phyloP scores from a whole-genome alignment of 1,284 basidiomycete genomes.

The Irpex sp. region DNA sequence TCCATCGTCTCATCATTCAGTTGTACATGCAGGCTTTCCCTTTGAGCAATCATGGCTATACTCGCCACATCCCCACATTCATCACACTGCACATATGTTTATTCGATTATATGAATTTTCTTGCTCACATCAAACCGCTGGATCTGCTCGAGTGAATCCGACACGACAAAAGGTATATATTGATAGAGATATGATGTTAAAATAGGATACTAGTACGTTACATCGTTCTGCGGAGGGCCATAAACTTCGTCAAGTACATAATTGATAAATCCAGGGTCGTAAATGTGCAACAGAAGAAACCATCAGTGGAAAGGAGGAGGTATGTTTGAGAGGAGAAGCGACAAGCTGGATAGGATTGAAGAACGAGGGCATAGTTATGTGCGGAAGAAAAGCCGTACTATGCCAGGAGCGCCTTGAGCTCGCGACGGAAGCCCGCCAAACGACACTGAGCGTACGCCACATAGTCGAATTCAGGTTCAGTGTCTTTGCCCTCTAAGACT shows the following conservation, averaged over 20 bases:
- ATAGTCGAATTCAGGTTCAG: slow-evolving; percentile 75
- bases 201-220: background rate
- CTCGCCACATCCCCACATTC: slow-evolving; percentile 17
- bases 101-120: slow-evolving; percentile 26
- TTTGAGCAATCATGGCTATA: slow-evolving; percentile 31
- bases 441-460: slow-evolving; percentile 67
- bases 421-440: slow-evolving; percentile 58
- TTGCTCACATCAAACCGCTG: background rate
- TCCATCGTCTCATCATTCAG: slow-evolving; percentile 22
- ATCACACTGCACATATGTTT: slow-evolving; percentile 28
- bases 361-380: background rate
- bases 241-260: background rate
- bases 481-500: slow-evolving; percentile 59
- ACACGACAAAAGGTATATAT: background rate
- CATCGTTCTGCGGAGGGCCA: background rate
- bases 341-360: background rate
- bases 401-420: slow-evolving; percentile 47
- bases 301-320: background rate
- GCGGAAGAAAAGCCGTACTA: slow-evolving; percentile 12
- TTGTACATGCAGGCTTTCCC: slow-evolving; percentile 30
- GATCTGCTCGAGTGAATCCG: background rate
- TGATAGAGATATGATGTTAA: background rate
- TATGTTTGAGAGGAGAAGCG: background rate
- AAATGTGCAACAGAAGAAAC: background rate
- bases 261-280: background rate